phyloP scores from a whole-genome alignment of 345 rosid genomes.

The Gossypium ekmanianum region DNA sequence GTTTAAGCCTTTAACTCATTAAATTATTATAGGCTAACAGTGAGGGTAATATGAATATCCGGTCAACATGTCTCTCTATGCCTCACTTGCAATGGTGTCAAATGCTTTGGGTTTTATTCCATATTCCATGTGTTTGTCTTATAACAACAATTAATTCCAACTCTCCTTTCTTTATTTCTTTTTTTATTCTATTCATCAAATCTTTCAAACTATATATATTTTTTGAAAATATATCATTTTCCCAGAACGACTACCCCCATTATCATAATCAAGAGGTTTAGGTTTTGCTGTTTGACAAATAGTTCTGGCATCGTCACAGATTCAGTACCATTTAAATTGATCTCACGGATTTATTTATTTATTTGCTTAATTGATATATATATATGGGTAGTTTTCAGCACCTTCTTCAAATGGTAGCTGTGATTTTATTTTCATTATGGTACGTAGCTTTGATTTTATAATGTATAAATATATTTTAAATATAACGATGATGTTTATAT shows the following conservation, averaged over 20 bases:
- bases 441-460: not conserved
- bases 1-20: slow-evolving; percentile 29
- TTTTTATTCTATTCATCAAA: not conserved
- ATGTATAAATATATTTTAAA: not conserved
- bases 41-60: slow-evolving; percentile 29
- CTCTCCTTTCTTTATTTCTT: not conserved
- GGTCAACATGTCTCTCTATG: slow-evolving; percentile 56
- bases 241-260: not conserved
- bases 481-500: not conserved
- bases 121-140: slow-evolving; percentile 92
- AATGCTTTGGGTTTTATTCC: slow-evolving; percentile 59
- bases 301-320: too few relatives aligned
- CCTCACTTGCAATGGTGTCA: slow-evolving; percentile 44
- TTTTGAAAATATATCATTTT: not conserved
- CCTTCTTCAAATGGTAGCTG: not conserved
- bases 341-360: not conserved
- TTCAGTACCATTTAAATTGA: not conserved
- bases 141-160: slow-evolving; percentile 19
- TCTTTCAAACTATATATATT: not conserved
- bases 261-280: not conserved
- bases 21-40: slow-evolving; percentile 17
- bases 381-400: not conserved
- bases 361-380: too few relatives aligned
- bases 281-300: too few relatives aligned
- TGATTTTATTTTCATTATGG: not conserved